Evolutionary conservation across 805 yeast species (phyloP).

Genomic region (Sugiyamaella floridensis): DNA sequence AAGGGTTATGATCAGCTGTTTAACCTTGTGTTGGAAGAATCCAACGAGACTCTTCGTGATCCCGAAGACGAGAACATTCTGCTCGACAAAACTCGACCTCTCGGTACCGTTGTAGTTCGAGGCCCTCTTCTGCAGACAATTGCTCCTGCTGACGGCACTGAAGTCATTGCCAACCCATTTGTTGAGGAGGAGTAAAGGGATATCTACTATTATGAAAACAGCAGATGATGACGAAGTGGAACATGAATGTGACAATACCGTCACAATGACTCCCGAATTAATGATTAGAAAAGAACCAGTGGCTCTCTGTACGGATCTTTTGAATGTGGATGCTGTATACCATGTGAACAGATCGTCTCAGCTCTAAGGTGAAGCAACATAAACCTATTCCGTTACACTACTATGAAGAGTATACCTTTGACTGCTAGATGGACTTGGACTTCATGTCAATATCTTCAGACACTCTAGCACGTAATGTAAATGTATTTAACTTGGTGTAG

Average conservation of each 20-base stretch:
- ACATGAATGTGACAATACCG: background rate
- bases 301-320: no score
- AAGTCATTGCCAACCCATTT: constrained; percentile 66
- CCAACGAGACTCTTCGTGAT: constrained; percentile 59
- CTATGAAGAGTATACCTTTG: no score
- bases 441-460: no score
- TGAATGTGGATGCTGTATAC: no score
- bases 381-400: no score
- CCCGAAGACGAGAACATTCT: constrained; percentile 53
- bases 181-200: constrained; percentile 18
- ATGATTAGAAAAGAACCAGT: background rate
- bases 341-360: no score
- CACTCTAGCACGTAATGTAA: no score
- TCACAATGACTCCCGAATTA: no score
- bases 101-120: constrained; percentile 79
- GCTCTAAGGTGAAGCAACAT: no score
- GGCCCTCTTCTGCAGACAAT: constrained; percentile 70
- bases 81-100: constrained; percentile 52
- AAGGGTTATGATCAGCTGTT: constrained; percentile 94
- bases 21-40: constrained; percentile 67
- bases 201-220: background rate
- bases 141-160: constrained; percentile 66
- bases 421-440: no score
- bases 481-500: no score
- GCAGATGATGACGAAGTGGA: background rate